These are phyloP conservation scores for Oropetium thomaeum DNA, from an alignment of 176 grass and related monocot genomes.

Conservation along the genomic window DNA sequence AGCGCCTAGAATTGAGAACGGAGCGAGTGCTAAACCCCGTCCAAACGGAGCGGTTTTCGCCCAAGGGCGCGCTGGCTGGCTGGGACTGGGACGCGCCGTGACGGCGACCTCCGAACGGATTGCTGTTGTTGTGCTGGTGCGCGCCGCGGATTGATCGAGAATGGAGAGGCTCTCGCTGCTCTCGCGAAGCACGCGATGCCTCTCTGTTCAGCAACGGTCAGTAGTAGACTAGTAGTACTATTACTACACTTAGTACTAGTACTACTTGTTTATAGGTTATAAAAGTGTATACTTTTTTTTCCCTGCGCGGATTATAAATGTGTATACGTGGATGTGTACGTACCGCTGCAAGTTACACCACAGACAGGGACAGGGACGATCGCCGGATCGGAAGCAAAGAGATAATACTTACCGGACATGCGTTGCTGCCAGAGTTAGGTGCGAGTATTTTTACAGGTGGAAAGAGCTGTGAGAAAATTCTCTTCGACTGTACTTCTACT, in stretches of 20 bases:
- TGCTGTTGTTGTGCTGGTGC: background rate
- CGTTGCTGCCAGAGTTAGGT: background rate
- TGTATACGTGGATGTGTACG: background rate
- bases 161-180: too few relatives aligned
- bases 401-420: background rate
- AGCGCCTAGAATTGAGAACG: background rate
- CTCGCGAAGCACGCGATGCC: background rate
- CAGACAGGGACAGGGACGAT: background rate
- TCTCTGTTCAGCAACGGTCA: background rate
- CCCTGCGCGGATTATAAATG: background rate
- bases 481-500: too few relatives aligned
- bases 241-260: too few relatives aligned
- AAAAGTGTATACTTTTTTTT: too few relatives aligned
- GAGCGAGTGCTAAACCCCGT: background rate
- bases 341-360: background rate
- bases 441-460: constrained; percentile 22
- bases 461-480: background rate
- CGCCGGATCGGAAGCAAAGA: background rate
- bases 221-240: too few relatives aligned
- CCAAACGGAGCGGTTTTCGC: background rate
- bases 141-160: too few relatives aligned
- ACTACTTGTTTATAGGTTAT: too few relatives aligned
- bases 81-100: too few relatives aligned
- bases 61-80: too few relatives aligned
- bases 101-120: constrained; percentile 9